A percentile compares a stretch with the other conserved stretches of the same genome.
Evolutionary conservation across 768 basidiomycete genomes (phyloP).

Genomic region (Tubosaeta sp.): DNA sequence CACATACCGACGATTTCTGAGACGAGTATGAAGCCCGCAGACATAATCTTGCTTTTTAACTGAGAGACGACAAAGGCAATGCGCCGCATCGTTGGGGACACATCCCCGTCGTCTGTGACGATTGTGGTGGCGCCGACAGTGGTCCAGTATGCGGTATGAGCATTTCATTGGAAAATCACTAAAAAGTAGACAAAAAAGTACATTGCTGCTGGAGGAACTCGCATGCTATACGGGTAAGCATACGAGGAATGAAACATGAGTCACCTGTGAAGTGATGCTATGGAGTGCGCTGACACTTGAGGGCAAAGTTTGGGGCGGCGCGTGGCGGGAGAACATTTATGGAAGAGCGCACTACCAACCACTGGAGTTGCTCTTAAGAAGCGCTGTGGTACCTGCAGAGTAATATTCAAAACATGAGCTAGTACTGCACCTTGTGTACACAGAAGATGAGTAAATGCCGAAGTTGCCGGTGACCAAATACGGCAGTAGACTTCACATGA

Average conservation of each 20-base stretch:
- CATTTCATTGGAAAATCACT: no score
- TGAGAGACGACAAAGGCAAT: no score
- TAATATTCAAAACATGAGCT: background rate
- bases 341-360: background rate
- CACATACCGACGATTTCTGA: conserved; percentile 16
- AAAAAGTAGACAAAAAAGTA: no score
- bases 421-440: background rate
- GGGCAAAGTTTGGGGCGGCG: background rate
- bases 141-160: no score
- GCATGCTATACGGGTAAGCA: conserved; percentile 2
- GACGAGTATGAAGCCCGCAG: conserved; percentile 4
- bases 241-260: conserved; percentile 5
- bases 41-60: background rate
- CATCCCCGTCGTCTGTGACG: background rate
- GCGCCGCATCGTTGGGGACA: no score
- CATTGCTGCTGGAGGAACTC: background rate
- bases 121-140: background rate
- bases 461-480: no score
- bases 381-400: no score
- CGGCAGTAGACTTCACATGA: background rate
- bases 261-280: conserved; percentile 4
- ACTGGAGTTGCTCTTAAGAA: no score
- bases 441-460: no score
- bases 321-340: no score
- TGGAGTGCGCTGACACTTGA: background rate